Base-by-base conservation (phyloP, 208 protist genomes). In the Acanthamoeba quina region DNA sequence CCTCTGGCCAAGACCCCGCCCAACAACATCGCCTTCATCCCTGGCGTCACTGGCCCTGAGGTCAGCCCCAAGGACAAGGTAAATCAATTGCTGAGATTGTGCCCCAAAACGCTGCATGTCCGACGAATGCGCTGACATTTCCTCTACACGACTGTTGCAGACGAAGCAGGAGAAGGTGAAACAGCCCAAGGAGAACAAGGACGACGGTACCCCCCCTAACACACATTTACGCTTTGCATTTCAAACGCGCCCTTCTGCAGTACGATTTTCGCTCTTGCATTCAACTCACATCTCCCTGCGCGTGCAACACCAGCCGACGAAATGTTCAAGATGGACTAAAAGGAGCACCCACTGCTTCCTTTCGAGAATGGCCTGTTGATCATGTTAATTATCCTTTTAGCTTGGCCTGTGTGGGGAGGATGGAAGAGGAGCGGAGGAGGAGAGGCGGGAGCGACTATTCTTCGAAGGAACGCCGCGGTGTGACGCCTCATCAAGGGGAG, bases 1-100 rank as follows among this genome's bases (percentile, higher is more conserved):
- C 91, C 91, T 60, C 54, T 94, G 56, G 49, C 91, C 0, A 83
- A 88, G 47, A 94, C 91, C 15, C 91, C 91, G 76, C 91, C 91
- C 58, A 88, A 66, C 91, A 88, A 66, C 76, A 94, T 94, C n/a
- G 74, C 91, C n/a, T 66, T 54, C 56, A 94, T 94, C 52, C 91
- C 91, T 83, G 91, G 91, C 41, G 78, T 94, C 13, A 94, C 91
- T 34, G 90, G 52, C 10, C 90, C 90, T 66, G 90, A 78, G 4
- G 70, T 68, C 19, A 56, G 37, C 90, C 29, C 64, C 70, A 68
- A 76, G 52, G 56, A 93, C 66, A 83, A 76, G 78, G 78, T 86
- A 62, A 34, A 34, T 82, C 47, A 54, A 54, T 6, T 41, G 52
- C 2, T 5, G n/a, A 5, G 9, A 47, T 26, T 64, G 5, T 19